Percentiles rank a stretch among this genome's conserved stretches.
These are phyloP conservation scores for Schwanniomyces etchellsii DNA, from an alignment of 1,139 yeast genomes.

Conservation along the genomic window DNA sequence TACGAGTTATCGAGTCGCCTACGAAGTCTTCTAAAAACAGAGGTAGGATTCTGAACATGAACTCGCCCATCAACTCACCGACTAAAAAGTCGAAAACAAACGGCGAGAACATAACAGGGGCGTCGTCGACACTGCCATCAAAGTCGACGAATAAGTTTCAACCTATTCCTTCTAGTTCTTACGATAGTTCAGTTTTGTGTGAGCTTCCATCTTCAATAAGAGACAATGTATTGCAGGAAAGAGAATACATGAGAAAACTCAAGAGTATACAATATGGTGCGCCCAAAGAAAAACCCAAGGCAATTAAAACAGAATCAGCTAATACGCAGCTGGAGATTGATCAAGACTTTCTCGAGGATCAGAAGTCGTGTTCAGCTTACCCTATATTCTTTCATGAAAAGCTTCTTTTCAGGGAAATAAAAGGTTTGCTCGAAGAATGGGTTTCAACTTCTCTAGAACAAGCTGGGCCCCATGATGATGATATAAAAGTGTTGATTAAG, in stretches of 20 bases:
- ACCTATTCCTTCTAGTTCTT: constrained; percentile 13
- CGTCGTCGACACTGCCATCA: constrained; percentile 11
- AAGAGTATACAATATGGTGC: constrained; percentile 23
- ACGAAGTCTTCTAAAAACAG: constrained; percentile 10
- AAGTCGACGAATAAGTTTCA: constrained; percentile 9
- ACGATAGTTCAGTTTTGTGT: constrained; percentile 37
- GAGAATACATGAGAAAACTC: constrained; percentile 23
- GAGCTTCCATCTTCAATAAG: constrained; percentile 44
- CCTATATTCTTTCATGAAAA: constrained; percentile 34
- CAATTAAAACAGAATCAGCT: constrained; percentile 5
- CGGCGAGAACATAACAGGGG: constrained; percentile 4
- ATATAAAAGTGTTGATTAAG: constrained; percentile 33
- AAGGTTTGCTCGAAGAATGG: constrained; percentile 42
- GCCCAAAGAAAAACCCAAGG: constrained; percentile 24
- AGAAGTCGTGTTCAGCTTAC: constrained; percentile 13
- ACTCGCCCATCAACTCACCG: constrained; percentile 5
- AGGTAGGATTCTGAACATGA: too few species aligned
- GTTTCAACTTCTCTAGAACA: constrained; percentile 33
- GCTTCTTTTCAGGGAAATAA: constrained; percentile 27
- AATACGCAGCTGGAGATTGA: constrained; percentile 7
- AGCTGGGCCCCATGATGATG: constrained; percentile 57
- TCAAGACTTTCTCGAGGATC: constrained; percentile 16
- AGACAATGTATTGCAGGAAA: constrained; percentile 36
- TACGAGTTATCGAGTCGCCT: constrained; percentile 33
- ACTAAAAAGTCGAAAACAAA: constrained; percentile 5